Evolutionary conservation across 176 grass and related monocot genomes (phyloP).

Genomic region (Canna indica): DNA sequence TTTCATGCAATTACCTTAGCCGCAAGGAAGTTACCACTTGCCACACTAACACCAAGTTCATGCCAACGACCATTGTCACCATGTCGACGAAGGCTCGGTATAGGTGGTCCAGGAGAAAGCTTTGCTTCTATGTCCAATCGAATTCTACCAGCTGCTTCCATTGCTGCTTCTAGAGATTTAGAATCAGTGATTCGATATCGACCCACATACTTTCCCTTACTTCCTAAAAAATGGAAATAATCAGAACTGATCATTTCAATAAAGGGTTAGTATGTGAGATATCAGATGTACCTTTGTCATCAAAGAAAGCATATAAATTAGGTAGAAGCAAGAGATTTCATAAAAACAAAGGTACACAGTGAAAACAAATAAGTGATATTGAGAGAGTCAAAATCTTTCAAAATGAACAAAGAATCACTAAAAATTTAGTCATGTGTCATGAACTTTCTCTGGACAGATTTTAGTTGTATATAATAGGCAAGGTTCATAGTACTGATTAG

Average conservation of each 20-base stretch:
- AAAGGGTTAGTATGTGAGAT: too few species aligned
- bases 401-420: background rate
- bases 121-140: constrained; percentile 73
- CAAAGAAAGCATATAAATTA: background rate
- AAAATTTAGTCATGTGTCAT: background rate
- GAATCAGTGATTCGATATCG: constrained; percentile 74
- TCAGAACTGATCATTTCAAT: background rate
- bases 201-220: constrained; percentile 52
- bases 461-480: too few species aligned
- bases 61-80: constrained; percentile 63
- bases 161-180: constrained; percentile 64
- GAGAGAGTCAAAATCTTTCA: background rate
- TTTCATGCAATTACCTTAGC: constrained; percentile 55
- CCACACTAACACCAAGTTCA: constrained; percentile 69
- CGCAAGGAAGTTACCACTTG: constrained; percentile 92
- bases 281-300: too few species aligned
- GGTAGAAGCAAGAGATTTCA: background rate
- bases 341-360: constrained; percentile 13
- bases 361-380: background rate
- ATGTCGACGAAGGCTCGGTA: constrained; percentile 76
- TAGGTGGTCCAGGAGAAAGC: constrained; percentile 94
- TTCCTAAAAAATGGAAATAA: constrained; percentile 42
- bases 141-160: constrained; percentile 91
- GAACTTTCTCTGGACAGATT: background rate
- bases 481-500: too few species aligned